phyloP scores from a whole-genome alignment of 257 asterid genomes.

The Prunella vulgaris region DNA sequence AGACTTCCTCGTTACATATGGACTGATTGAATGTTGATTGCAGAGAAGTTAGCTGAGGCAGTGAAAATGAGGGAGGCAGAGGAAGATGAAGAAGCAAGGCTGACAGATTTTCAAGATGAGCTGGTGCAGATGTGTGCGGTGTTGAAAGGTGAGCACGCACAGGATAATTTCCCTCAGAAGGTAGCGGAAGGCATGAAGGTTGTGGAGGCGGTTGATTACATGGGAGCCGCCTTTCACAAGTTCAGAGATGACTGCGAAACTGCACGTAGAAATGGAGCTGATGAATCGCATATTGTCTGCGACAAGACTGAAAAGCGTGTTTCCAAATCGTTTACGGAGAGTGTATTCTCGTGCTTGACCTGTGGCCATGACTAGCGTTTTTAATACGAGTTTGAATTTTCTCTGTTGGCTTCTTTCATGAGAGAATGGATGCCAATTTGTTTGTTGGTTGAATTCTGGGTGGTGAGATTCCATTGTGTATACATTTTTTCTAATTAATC shows the following conservation, averaged over 20 bases:
- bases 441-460: background rate
- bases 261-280: slow-evolving; percentile 47
- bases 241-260: slow-evolving; percentile 48
- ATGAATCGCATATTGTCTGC: slow-evolving; percentile 47
- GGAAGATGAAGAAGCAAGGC: slow-evolving; percentile 52
- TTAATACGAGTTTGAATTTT: background rate
- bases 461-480: background rate
- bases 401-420: background rate
- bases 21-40: background rate
- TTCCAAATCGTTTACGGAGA: slow-evolving; percentile 20
- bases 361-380: slow-evolving; percentile 24
- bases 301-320: slow-evolving; percentile 11
- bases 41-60: slow-evolving; percentile 53
- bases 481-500: background rate
- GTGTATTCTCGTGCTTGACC: slow-evolving; percentile 34
- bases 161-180: slow-evolving; percentile 40
- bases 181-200: slow-evolving; percentile 54
- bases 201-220: slow-evolving; percentile 48
- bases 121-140: slow-evolving; percentile 69
- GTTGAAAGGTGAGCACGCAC: slow-evolving; percentile 48
- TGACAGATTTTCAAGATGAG: slow-evolving; percentile 65
- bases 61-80: slow-evolving; percentile 41
- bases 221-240: slow-evolving; percentile 46
- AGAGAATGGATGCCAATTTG: background rate
- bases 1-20: too few species aligned